Base-by-base conservation (phyloP, 1,139 yeast species). In the Pichia sp. region DNA sequence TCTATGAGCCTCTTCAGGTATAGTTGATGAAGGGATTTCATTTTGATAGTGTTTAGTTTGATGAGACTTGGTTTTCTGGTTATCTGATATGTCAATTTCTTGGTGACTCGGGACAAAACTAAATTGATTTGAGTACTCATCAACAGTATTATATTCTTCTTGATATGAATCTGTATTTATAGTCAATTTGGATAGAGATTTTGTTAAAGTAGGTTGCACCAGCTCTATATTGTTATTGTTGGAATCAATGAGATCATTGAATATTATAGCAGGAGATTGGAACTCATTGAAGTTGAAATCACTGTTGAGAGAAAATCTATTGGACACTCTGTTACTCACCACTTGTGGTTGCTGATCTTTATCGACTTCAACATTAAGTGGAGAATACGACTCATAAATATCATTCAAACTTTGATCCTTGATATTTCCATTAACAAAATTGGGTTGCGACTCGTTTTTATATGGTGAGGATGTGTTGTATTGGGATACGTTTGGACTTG, bases 181-280 rank as follows among this genome's bases (percentile, higher is more conserved):
- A 8, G 44, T 38, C 20, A 42, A 35, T 38, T 40, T 41, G 1
- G 46, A 43, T 21, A 36, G 31, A 6, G 48, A 42, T 26, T 38
- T 35, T 14, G 24, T 36, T 12, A 42, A 33, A 5, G 42, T 20
- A 19, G 49, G 49, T 14, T 53, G 50, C n/a, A 54, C 45, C 34
- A 54, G 37, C 14, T 45, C 35, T 15, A 53, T 42, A 10, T 46
- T 44, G 24, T 22, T 22, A n/a, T n/a, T 17, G 10, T 26, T 26
- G 7, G 30, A 7, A 36, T 53, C 46, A 18, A 48, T 50, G 7
- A 58, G 60, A 31, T 54, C 54, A 35, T 47, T 49, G 39, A 46
- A 52, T 3, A 49, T 50, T 43, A 56, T 41, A 2, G 52, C 47
- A 15, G 59, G 59, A 7, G 59, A 55, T 22, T 34, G 18, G 11